phyloP scores from a whole-genome alignment of 768 basidiomycete species.

The Peribolospora kevripleyi region DNA sequence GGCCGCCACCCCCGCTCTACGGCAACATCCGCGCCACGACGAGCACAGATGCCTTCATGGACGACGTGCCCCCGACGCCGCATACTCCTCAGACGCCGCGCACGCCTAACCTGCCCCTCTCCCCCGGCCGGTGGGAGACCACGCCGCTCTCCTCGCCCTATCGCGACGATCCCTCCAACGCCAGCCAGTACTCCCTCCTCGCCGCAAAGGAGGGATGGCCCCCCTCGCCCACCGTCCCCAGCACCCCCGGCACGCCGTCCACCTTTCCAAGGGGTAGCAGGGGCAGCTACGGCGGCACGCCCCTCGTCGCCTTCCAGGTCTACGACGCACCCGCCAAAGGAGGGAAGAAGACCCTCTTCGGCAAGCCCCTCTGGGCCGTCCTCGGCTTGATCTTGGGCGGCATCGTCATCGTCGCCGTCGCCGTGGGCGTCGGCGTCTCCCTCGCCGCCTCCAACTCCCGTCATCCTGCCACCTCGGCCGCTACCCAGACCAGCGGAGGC shows the following conservation, averaged over 20 bases:
- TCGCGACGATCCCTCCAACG: neutral
- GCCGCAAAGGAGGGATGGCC: neutral
- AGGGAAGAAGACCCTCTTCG: neutral
- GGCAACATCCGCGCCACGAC: too few species aligned
- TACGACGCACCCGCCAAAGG: neutral
- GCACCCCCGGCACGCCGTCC: neutral
- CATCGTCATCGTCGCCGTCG: neutral
- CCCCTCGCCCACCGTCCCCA: neutral
- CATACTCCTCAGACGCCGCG: too few species aligned
- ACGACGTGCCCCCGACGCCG: too few species aligned
- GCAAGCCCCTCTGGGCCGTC: neutral
- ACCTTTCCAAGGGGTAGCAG: neutral
- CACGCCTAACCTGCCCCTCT: neutral
- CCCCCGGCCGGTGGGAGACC: neutral
- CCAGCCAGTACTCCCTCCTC: neutral
- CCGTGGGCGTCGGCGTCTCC: slow-evolving; percentile 1
- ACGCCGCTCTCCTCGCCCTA: neutral
- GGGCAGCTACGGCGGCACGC: neutral
- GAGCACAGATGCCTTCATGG: too few species aligned
- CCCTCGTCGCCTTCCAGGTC: neutral
- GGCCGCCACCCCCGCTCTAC: too few species aligned
- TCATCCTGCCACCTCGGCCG: too few species aligned
- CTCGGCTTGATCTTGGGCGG: neutral
- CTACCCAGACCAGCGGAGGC: slow-evolving; percentile 6
- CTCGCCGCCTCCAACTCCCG: slow-evolving; percentile 1